Evolutionary conservation across 495 filamentous ascomycete genomes (phyloP).

Genomic region (Hypoxylon cercidicola): DNA sequence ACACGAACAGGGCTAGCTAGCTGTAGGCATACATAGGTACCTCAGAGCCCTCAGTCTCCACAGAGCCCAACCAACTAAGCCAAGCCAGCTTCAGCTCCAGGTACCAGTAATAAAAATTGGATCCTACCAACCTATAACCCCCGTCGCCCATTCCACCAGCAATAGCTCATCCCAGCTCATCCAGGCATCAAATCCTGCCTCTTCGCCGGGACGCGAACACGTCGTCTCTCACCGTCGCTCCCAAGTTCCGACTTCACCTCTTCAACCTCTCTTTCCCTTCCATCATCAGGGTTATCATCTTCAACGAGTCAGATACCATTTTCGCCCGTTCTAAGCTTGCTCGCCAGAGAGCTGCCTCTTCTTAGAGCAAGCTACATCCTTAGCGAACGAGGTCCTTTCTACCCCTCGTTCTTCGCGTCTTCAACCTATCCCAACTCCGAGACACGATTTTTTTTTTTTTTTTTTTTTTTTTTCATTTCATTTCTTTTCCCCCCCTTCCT

Average conservation of each 20-base stretch:
- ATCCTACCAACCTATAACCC: conserved; percentile 26
- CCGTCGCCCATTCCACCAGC: conserved; percentile 14
- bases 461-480: too few species aligned
- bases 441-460: conserved; percentile 31
- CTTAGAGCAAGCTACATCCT: conserved; percentile 19
- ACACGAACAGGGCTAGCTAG: background rate
- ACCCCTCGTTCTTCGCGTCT: conserved; percentile 27
- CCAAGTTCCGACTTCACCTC: conserved; percentile 5
- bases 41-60: conserved; percentile 6
- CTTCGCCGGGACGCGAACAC: conserved; percentile 26
- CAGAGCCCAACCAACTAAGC: conserved; percentile 23
- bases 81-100: conserved; percentile 33
- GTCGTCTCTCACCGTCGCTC: conserved; percentile 32
- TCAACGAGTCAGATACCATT: conserved; percentile 13
- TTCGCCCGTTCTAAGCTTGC: background rate
- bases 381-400: conserved; percentile 31
- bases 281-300: conserved; percentile 7
- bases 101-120: conserved; percentile 40
- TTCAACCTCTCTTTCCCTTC: conserved; percentile 10
- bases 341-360: conserved; percentile 6
- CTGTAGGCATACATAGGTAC: too few species aligned
- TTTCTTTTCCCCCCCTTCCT: conserved; percentile 1
- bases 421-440: conserved; percentile 35
- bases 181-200: conserved; percentile 36
- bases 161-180: conserved; percentile 34